phyloP scores from a whole-genome alignment of 192 early-diverging fungal species.

The Umbelopsis ramanniana region DNA sequence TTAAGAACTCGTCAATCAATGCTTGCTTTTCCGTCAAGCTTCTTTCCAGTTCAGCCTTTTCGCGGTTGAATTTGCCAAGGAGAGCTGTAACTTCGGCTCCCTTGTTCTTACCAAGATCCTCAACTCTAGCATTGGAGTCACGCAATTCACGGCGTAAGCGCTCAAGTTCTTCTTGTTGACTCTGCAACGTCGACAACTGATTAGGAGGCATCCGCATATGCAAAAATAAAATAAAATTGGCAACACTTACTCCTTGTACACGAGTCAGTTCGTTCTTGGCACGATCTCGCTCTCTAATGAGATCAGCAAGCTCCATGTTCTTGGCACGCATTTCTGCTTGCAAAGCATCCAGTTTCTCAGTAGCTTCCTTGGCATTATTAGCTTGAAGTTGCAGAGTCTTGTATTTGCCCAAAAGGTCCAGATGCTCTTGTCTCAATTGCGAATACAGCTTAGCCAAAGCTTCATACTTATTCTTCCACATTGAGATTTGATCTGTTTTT shows the following conservation, averaged over 20 bases:
- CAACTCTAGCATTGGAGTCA: slow-evolving; percentile 75
- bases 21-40: slow-evolving; percentile 47
- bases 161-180: slow-evolving; percentile 83
- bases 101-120: slow-evolving; percentile 77
- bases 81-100: slow-evolving; percentile 88
- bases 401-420: slow-evolving; percentile 91
- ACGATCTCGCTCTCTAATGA: slow-evolving; percentile 90
- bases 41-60: slow-evolving; percentile 83
- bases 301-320: slow-evolving; percentile 81
- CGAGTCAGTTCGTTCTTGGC: slow-evolving; percentile 81
- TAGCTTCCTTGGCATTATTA: slow-evolving; percentile 84
- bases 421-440: slow-evolving; percentile 92
- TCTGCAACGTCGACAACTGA: slow-evolving; percentile 29
- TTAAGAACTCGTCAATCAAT: slow-evolving; percentile 47
- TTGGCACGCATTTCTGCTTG: slow-evolving; percentile 71
- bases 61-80: slow-evolving; percentile 78
- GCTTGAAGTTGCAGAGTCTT: slow-evolving; percentile 82
- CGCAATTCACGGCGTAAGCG: slow-evolving; percentile 80
- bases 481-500: slow-evolving; percentile 80
- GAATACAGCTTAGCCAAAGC: slow-evolving; percentile 98
- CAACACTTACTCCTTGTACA: slow-evolving; percentile 52
- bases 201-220: neutral
- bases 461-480: slow-evolving; percentile 98
- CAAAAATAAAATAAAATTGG: neutral
- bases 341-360: slow-evolving; percentile 80